Evolutionary conservation across 768 basidiomycete species (phyloP), one percentile per base, ranked within the genome.

Genomic region (Mycena amicta): DNA sequence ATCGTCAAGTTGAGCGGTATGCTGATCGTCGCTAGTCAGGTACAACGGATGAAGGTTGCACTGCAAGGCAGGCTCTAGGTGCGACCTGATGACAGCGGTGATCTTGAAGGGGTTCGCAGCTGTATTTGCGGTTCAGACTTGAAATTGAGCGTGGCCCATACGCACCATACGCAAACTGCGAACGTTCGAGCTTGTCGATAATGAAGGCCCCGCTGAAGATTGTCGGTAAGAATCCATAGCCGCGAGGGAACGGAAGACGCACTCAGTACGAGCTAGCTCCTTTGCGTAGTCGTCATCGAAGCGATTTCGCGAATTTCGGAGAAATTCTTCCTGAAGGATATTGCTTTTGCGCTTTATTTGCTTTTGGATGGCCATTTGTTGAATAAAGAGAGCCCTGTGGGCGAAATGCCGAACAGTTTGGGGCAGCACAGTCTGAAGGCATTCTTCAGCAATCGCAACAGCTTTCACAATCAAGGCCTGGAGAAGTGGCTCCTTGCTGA

Each of bases 11-110:
- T 74, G 75, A 47, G 77, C 56, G 1, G 60, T 57, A 1, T 78
- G 75, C 39, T 68, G 70, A 53, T 81, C 72, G 4, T 75, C 73
- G 18, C 71, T 67, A 0, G 71, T 70, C 18, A 80, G 57, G 11
- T 73, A 67, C 5, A 81, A 50, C 4, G 54, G 37, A 40, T 71
- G 61, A 3, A 80, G 59, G 4, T 66, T 67, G 60, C 79, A 77
- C 49, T 65, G 58, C 3, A 77, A 26, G 0, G 51, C 50, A 8
- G 71, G 68, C 8, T 65, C 58, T 23, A 65, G 57, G 23, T 50
- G 63, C 25, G 59, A 46, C 26, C 63, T 43, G 11, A 50, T 49
- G 28, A 8, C 40, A 33, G 47, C 64, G 18, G 12, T 39, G 31
- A 66, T 58, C 41, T 45, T 57, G 51, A 62, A 65, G 15, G 27